These are phyloP conservation scores for Hevea brasiliensis DNA, from an alignment of 345 rosid genomes.

Conservation along the genomic window DNA sequence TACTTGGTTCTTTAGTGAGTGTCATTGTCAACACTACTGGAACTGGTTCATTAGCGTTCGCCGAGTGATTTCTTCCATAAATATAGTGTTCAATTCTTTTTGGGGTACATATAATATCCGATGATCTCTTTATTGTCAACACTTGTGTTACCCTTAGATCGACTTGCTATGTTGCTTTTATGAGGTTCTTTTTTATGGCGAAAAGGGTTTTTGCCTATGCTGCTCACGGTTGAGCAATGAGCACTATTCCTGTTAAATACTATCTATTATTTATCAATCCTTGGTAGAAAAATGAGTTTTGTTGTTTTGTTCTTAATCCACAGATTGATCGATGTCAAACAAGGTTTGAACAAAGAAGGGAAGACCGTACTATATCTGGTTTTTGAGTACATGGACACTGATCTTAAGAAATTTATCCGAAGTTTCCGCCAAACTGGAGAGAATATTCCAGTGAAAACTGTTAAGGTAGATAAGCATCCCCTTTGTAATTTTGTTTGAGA, in stretches of 20 bases:
- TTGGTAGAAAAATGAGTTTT: neutral
- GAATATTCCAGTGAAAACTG: conserved; percentile 44
- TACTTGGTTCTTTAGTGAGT: neutral
- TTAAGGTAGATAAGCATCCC: conserved; percentile 42
- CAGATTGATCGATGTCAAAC: conserved; percentile 90
- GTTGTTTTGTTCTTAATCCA: neutral
- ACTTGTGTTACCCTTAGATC: too few species aligned
- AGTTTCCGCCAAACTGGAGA: conserved; percentile 65
- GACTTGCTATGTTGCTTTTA: neutral
- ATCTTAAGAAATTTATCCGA: conserved; percentile 81
- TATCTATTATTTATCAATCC: too few species aligned
- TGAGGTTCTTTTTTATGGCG: neutral
- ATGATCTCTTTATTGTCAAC: too few species aligned
- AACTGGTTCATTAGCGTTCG: neutral
- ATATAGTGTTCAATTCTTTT: too few species aligned
- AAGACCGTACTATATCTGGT: conserved; percentile 87
- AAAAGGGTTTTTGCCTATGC: neutral
- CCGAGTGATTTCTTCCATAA: neutral
- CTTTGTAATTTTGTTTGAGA: neutral
- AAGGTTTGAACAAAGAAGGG: conserved; percentile 86
- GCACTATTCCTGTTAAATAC: neutral
- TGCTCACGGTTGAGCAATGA: too few species aligned
- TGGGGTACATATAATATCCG: too few species aligned
- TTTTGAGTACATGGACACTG: conserved; percentile 92
- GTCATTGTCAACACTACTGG: neutral